phyloP scores from a whole-genome alignment of 2,329 filamentous ascomycete species.

The Fusarium sp. region DNA sequence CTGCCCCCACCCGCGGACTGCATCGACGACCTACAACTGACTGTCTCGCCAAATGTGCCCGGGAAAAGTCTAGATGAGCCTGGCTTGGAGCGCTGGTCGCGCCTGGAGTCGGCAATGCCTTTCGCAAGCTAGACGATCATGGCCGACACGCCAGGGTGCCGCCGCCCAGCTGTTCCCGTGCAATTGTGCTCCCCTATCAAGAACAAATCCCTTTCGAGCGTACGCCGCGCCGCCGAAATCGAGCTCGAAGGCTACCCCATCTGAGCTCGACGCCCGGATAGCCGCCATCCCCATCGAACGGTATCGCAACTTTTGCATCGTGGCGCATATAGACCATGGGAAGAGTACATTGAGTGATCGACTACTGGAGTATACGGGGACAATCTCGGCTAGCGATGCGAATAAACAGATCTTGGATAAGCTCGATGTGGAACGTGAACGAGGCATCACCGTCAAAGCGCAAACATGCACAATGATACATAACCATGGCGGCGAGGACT shows the following conservation, averaged over 20 bases:
- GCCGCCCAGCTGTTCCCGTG: conserved; percentile 20
- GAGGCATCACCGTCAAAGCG: conserved; percentile 98
- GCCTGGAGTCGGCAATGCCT: conserved; percentile 57
- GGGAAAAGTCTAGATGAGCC: conserved; percentile 53
- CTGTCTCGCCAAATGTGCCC: conserved; percentile 42
- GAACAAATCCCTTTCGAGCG: conserved; percentile 9
- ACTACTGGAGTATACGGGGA: conserved; percentile 93
- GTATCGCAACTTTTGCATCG: conserved; percentile 97
- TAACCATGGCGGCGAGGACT: conserved; percentile 87
- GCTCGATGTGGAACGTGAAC: conserved; percentile 94
- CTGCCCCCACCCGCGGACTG: conserved; percentile 22
- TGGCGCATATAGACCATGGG: conserved; percentile 98
- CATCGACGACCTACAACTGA: conserved; percentile 3
- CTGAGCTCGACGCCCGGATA: conserved; percentile 68
- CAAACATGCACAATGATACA: conserved; percentile 99
- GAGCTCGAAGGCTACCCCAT: conserved; percentile 50
- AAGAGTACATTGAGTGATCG: conserved; percentile 97
- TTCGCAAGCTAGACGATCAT: conserved; percentile 40
- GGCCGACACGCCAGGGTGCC: conserved; percentile 25
- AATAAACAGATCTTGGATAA: conserved; percentile 99
- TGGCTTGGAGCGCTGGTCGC: conserved; percentile 56
- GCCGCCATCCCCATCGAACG: conserved; percentile 83
- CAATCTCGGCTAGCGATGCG: conserved; percentile 82
- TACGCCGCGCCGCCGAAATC: conserved; percentile 27
- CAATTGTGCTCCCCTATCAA: not conserved